phyloP scores from a whole-genome alignment of 306 rosid genomes.

The Corylus avellana region DNA sequence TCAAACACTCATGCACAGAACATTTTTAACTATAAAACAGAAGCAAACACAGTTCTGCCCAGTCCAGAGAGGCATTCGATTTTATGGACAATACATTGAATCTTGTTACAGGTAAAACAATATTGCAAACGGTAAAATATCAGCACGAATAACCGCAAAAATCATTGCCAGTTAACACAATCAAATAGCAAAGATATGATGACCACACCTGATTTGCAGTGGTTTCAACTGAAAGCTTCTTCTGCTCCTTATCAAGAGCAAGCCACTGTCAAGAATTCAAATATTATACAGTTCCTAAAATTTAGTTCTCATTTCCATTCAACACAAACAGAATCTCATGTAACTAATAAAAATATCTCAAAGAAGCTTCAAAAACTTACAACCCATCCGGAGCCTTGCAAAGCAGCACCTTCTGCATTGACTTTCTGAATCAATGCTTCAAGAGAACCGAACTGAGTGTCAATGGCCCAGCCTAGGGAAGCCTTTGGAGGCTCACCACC shows the following conservation, averaged over 20 bases:
- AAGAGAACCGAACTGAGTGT: constrained; percentile 44
- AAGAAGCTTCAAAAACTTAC: constrained; percentile 27
- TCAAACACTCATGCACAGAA: neutral
- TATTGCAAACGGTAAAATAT: no score
- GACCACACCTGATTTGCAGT: constrained; percentile 37
- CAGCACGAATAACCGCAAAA: no score
- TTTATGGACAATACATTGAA: no score
- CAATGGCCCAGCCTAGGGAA: constrained; percentile 54
- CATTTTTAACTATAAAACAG: neutral
- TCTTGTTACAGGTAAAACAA: no score
- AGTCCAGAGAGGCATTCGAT: no score
- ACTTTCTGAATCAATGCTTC: constrained; percentile 39
- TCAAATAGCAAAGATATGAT: neutral
- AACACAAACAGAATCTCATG: neutral
- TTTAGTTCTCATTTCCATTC: neutral
- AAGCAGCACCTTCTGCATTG: constrained; percentile 55
- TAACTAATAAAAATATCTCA: neutral
- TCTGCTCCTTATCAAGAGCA: constrained; percentile 39
- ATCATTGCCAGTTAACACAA: no score
- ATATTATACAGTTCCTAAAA: neutral
- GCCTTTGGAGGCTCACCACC: constrained; percentile 52
- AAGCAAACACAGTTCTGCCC: no score
- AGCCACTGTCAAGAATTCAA: constrained; percentile 37
- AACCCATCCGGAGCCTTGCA: constrained; percentile 77
- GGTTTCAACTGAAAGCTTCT: constrained; percentile 38